Base-by-base conservation (phyloP, 208 protist species). In the Borovskyia barvae region DNA sequence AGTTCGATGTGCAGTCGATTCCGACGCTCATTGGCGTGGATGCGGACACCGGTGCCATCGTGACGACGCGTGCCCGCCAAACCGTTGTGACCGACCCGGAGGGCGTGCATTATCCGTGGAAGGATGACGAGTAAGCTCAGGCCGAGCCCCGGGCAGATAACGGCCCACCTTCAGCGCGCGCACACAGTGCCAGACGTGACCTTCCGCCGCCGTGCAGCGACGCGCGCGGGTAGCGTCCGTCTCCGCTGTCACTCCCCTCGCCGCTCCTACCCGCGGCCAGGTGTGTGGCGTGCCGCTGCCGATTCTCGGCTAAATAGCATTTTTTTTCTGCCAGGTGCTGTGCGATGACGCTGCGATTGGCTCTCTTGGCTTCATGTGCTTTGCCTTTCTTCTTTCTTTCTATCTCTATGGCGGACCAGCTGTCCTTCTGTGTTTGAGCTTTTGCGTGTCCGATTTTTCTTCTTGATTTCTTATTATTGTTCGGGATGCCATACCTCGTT, bases 21-120 rank as follows among this genome's bases (percentile, higher is more conserved):
- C 87, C 87, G 22, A 90, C 72, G 22, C 53, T 94, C 19, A 72
- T 94, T 11, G 82, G 70, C 46, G 57, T 94, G 42, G 80, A 91
- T 15, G 84, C 81, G 22, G 80, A 89, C 67, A 90, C 66, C 9
- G 87, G 87, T 8, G 80, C 74, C 15, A 60, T 87, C 11, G 67
- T 94, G 25, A 77, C 76, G 15, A 85, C 72, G 22, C 66, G 62
- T 36, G 87, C 64, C 7, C 80, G 87, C 43, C 52, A 61, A 7
- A 62, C 59, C 30, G 42, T 94, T 20, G 40, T 82, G 48, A 66
- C 55, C 35, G 87, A 94, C 48, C 78, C 79, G 1, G 82, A 91
- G 29, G 87, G 78, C 25, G 72, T 30, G 9, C 33, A 80, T 25
- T 94, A 76, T 55, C 87, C 87, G n/a, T 94, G 87, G 51, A 47